These are phyloP conservation scores for Hibiscus syriacus DNA, from an alignment of 345 rosid species.

Conservation along the genomic window DNA sequence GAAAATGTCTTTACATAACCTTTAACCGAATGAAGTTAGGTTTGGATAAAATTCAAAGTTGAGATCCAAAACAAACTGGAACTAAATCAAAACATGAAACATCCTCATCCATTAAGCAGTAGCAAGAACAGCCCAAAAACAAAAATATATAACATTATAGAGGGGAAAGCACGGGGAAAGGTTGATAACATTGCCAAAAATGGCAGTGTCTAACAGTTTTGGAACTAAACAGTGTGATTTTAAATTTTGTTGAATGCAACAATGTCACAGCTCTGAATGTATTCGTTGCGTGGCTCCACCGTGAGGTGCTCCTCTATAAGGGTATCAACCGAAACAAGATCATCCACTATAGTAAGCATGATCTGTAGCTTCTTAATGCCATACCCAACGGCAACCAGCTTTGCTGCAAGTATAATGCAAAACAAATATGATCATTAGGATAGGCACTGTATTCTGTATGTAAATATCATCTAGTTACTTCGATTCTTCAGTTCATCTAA, in stretches of 20 bases:
- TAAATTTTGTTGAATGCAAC: conserved; percentile 94
- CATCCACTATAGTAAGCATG: conserved; percentile 88
- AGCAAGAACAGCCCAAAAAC: neutral
- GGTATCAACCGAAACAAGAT: conserved; percentile 78
- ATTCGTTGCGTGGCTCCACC: conserved; percentile 66
- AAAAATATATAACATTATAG: neutral
- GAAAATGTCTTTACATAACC: too few relatives aligned
- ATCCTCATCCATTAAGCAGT: too few relatives aligned
- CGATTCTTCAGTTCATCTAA: neutral
- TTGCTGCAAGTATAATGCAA: conserved; percentile 41
- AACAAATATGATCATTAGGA: neutral
- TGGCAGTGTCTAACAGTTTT: neutral
- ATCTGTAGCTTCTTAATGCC: conserved; percentile 89
- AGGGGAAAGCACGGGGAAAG: neutral
- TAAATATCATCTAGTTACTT: neutral
- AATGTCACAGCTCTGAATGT: conserved; percentile 89
- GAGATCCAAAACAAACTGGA: too few relatives aligned
- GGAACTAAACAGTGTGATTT: neutral
- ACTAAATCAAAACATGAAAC: too few relatives aligned
- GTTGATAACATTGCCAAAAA: neutral
- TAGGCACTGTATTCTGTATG: neutral
- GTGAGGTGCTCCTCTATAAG: conserved; percentile 75
- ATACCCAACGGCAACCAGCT: conserved; percentile 76
- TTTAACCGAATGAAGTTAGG: too few relatives aligned
- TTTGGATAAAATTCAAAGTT: too few relatives aligned